Base-by-base conservation (phyloP, 176 grass and related monocot genomes). In the Aechmea fasciata region DNA sequence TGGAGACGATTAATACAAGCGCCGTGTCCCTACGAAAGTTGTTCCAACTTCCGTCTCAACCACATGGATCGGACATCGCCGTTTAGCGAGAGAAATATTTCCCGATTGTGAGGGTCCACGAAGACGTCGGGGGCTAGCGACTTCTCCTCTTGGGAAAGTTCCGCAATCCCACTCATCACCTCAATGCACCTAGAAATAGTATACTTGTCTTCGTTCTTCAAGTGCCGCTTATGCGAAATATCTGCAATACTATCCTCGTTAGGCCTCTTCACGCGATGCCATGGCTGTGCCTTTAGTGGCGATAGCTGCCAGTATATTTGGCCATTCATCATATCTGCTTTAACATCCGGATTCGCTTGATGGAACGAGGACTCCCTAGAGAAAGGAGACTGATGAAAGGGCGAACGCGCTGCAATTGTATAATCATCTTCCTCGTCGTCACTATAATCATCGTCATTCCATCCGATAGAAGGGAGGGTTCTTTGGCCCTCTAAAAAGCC, bases 321-420 rank as follows among this genome's bases (percentile, higher is more conserved):
- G 12, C 85, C 85, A 9, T 88, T 83, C 85, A 88, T 74, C 9
- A 81, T 73, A 11, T 80, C 59, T 77, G 80, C 85, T 2, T 83
- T 69, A 0, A 81, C 81, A 0, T 80, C 85, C 49, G 80, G 81
- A 57, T 80, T 67, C 11, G 83, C 85, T 70, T 88, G 85, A 50
- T 78, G 81, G 73, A 88, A 88, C 17, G 85, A 88, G 66, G 85
- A 88, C 65, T 88, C 85, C 22, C 85, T 80, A 52, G 85, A 88
- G 51, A 88, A 70, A 10, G 85, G 85, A 41, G 85, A 88, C 18
- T 73, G 81, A 51, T 77, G 73, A 49, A 83, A 69, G 17, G 81
- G 81, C 3, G 85, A 88, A 48, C 83, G 20, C n/a, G 15, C 55
- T 61, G 14, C 55, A 18, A 15, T 19, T 18, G 17, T 19, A 74